Base-by-base conservation (phyloP, 2,329 filamentous ascomycete genomes). In the Calonectria fujianensis region DNA sequence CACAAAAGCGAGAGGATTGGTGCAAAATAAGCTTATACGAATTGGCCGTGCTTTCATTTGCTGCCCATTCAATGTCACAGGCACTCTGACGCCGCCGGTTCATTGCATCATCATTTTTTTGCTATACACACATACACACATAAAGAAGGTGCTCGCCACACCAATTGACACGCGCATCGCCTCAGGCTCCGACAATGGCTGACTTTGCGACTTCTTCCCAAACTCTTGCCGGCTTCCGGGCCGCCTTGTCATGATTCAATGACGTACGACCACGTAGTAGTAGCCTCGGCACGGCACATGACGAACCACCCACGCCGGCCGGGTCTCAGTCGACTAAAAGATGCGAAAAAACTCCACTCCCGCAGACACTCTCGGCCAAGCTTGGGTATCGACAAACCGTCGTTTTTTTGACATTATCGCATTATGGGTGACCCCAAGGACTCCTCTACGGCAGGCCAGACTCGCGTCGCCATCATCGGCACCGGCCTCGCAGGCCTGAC, bases 401-500 rank as follows among this genome's bases (percentile, higher is more conserved):
- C 32, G 4, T 31, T 57, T 10, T 7, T 14, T n/a, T n/a, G 18
- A 24, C 6, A 24, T 4, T 1, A 48, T 13, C 6, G 11, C 27
- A 39, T n/a, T 20, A 65, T 65, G 41, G 57, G 37, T 3, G 9
- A n/a, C 10, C 41, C 16, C 9, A 37, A 63, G 11, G 41, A 24
- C 27, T 41, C 35, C 57, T 41, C 57, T 11, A 24, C 37, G 6
- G 51, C 16, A 8, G n/a, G 29, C 39, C 61, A 64, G 59, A 72
- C 70, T 10, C 74, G 74, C 1, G 79, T 80, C 31, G 85, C 85
- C 71, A 78, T 86, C 51, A 77, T 86, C 37, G 85, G 85, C 13
- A 85, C 84, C 1, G 85, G 85, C 1, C 70, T 86, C 14, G 84
- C 85, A 16, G 85, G 85, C 1, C 80, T 86, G 0, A 82, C 84